phyloP scores from a whole-genome alignment of 352 stramenopile genomes.

The Aphanomyces stellatus region DNA sequence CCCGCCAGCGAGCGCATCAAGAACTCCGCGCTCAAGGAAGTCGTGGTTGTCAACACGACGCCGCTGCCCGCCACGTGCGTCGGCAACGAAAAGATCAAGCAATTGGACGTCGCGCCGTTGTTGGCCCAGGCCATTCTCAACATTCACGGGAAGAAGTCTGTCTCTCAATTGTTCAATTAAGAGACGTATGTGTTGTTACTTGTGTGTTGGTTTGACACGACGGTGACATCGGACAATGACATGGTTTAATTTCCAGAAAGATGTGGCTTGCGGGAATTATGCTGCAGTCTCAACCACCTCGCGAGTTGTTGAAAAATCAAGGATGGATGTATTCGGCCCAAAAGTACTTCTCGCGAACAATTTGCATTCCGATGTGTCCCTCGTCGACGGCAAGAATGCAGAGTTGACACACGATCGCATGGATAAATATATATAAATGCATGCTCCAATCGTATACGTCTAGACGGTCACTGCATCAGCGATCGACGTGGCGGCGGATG shows the following conservation, averaged over 20 bases:
- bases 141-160: conserved; percentile 99
- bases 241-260: no score
- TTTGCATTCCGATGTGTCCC: no score
- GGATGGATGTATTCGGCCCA: no score
- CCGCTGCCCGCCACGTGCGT: conserved; percentile 76
- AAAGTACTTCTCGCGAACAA: no score
- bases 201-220: no score
- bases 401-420: no score
- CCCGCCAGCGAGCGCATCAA: conserved; percentile 85
- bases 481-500: not conserved
- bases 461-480: not conserved
- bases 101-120: conserved; percentile 96
- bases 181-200: not conserved
- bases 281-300: no score
- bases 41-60: conserved; percentile 87
- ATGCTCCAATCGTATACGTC: not conserved
- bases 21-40: conserved; percentile 85
- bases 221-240: no score
- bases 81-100: conserved; percentile 97
- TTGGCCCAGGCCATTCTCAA: conserved; percentile 99
- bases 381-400: no score
- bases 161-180: conserved; percentile 99
- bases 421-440: no score
- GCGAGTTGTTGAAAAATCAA: no score
- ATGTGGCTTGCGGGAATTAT: no score